phyloP scores from a whole-genome alignment of 2,329 filamentous ascomycete genomes.

The Beauveria sp. region DNA sequence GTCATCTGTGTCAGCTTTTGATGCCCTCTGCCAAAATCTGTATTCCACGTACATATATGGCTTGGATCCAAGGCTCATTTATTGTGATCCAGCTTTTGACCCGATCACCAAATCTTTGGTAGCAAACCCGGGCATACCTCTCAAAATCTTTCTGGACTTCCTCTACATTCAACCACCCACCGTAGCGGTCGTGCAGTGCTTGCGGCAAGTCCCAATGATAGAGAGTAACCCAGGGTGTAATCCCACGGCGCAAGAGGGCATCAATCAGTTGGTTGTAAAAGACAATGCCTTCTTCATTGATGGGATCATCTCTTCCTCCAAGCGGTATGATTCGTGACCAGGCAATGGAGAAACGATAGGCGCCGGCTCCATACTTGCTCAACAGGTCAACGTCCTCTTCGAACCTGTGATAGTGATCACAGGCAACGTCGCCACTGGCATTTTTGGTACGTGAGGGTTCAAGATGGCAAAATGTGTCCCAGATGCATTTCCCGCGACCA shows the following conservation, averaged over 20 bases:
- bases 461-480: constrained; percentile 35
- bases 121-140: constrained; percentile 29
- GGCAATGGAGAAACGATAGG: constrained; percentile 58
- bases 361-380: constrained; percentile 47
- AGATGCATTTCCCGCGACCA: constrained; percentile 35
- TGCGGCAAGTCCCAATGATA: constrained; percentile 54
- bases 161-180: constrained; percentile 25
- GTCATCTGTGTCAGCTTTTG: neutral
- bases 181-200: constrained; percentile 28
- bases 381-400: constrained; percentile 52
- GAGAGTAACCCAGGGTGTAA: constrained; percentile 54
- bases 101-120: constrained; percentile 32
- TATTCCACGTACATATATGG: constrained; percentile 23
- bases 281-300: constrained; percentile 53
- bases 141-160: constrained; percentile 28
- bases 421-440: constrained; percentile 39
- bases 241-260: constrained; percentile 46
- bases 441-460: constrained; percentile 32
- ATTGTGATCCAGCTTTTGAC: constrained; percentile 33
- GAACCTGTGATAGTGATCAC: constrained; percentile 34
- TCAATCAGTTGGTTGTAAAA: constrained; percentile 56
- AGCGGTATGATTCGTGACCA: constrained; percentile 61
- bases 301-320: constrained; percentile 52
- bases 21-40: no score
- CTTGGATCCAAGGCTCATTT: constrained; percentile 32